phyloP scores from a whole-genome alignment of 2,329 filamentous ascomycete genomes.

The Rhynchosporium secalis region DNA sequence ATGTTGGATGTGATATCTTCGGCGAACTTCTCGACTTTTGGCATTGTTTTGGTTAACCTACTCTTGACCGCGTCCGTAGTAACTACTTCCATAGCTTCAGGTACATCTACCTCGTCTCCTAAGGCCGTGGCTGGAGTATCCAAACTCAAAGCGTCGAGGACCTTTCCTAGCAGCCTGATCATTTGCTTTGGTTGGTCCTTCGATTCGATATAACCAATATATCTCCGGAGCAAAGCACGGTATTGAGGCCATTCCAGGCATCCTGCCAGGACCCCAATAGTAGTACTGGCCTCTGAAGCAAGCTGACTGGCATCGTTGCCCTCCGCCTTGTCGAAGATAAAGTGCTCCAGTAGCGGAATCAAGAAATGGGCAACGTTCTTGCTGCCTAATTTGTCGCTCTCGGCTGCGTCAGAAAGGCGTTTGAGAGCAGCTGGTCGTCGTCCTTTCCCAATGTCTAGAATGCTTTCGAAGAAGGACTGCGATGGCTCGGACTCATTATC shows the following conservation, averaged over 20 bases:
- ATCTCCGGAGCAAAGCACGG: conserved; percentile 78
- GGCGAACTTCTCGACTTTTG: conserved; percentile 64
- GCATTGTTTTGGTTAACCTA: conserved; percentile 64
- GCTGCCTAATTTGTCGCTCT: conserved; percentile 64
- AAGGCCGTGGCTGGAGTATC: conserved; percentile 40
- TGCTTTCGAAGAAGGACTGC: conserved; percentile 87
- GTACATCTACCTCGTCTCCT: neutral
- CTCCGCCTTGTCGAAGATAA: conserved; percentile 80
- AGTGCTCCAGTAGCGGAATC: conserved; percentile 89
- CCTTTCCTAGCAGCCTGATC: conserved; percentile 75
- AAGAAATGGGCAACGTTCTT: conserved; percentile 84
- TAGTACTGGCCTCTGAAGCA: conserved; percentile 79
- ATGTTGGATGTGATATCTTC: conserved; percentile 74
- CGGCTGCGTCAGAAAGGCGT: conserved; percentile 69
- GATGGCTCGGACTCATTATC: conserved; percentile 53
- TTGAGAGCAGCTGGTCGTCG: conserved; percentile 82
- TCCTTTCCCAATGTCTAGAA: conserved; percentile 85
- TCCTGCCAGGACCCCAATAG: conserved; percentile 72
- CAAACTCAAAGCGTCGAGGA: conserved; percentile 72
- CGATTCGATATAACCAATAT: conserved; percentile 79
- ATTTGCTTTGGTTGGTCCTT: conserved; percentile 83
- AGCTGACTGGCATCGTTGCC: conserved; percentile 78
- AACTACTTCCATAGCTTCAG: conserved; percentile 26
- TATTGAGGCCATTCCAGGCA: conserved; percentile 91
- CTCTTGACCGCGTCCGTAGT: conserved; percentile 34